These are phyloP conservation scores for Sungouiella thailandica DNA, from an alignment of 805 yeast species.

Conservation along the genomic window DNA sequence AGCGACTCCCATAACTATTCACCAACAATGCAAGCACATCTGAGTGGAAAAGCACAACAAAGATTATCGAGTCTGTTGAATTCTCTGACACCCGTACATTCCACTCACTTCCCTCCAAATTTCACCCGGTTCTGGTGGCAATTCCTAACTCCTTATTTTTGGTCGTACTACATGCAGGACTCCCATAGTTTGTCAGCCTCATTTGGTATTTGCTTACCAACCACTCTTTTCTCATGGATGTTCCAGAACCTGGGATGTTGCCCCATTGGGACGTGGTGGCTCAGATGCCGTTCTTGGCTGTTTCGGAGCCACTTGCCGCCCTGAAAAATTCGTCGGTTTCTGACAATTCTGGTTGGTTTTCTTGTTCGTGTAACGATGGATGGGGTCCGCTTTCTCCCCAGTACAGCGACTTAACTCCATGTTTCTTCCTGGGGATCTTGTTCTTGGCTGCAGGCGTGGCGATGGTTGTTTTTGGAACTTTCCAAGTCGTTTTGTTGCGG, in stretches of 20 bases:
- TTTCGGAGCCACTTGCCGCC: conserved; percentile 1
- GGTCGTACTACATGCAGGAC: no score
- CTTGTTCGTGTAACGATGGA: conserved; percentile 41
- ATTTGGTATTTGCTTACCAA: no score
- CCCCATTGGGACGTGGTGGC: conserved; percentile 13
- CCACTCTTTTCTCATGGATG: no score
- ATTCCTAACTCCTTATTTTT: no score
- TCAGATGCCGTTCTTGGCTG: conserved; percentile 8
- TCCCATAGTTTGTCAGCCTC: no score
- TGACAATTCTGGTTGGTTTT: conserved; percentile 15
- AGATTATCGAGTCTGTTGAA: no score
- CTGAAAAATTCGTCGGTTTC: neutral
- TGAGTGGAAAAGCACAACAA: no score
- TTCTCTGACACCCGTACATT: no score
- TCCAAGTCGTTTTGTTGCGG: conserved; percentile 31
- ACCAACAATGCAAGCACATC: no score
- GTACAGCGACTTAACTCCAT: conserved; percentile 54
- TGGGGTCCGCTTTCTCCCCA: conserved; percentile 35
- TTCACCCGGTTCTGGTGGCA: no score
- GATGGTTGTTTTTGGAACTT: conserved; percentile 40
- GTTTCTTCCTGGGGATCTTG: conserved; percentile 52
- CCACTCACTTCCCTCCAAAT: no score
- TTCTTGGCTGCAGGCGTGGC: conserved; percentile 37
- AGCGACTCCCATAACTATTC: no score
- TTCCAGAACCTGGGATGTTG: conserved; percentile 7